phyloP scores from a whole-genome alignment of 306 rosid species.

The Styphnolobium japonicum region DNA sequence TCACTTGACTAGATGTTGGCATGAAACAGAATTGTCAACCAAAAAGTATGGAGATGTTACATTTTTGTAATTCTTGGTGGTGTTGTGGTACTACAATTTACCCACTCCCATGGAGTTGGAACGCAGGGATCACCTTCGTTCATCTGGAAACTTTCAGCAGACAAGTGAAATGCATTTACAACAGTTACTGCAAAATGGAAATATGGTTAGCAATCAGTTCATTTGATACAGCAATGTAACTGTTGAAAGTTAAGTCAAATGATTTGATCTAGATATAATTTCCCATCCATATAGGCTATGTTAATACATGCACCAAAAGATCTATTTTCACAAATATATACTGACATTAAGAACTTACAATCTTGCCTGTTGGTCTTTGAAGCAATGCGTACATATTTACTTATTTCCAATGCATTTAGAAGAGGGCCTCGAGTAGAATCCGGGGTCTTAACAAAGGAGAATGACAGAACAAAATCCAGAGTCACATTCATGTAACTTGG shows the following conservation, averaged over 20 bases:
- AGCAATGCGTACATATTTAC: slow-evolving; percentile 55
- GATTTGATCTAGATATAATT: not conserved
- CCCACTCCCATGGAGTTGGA: slow-evolving; percentile 76
- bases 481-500: slow-evolving; percentile 89
- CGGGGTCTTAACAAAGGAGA: slow-evolving; percentile 60
- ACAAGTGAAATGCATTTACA: slow-evolving; percentile 45
- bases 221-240: not conserved
- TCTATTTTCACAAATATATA: not conserved
- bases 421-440: slow-evolving; percentile 83
- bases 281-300: not conserved
- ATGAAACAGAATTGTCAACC: not conserved
- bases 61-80: slow-evolving; percentile 62
- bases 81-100: slow-evolving; percentile 51
- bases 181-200: slow-evolving; percentile 43
- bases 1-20: not conserved
- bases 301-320: not conserved
- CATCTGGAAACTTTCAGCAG: slow-evolving; percentile 33
- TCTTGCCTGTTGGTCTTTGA: slow-evolving; percentile 61
- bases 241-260: not conserved
- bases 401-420: slow-evolving; percentile 75
- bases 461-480: slow-evolving; percentile 73
- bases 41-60: slow-evolving; percentile 42
- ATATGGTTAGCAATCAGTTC: slow-evolving; percentile 27
- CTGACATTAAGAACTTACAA: slow-evolving; percentile 44
- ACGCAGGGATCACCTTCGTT: slow-evolving; percentile 74